phyloP scores from a whole-genome alignment of 345 rosid genomes.

The Anacardium occidentale region DNA sequence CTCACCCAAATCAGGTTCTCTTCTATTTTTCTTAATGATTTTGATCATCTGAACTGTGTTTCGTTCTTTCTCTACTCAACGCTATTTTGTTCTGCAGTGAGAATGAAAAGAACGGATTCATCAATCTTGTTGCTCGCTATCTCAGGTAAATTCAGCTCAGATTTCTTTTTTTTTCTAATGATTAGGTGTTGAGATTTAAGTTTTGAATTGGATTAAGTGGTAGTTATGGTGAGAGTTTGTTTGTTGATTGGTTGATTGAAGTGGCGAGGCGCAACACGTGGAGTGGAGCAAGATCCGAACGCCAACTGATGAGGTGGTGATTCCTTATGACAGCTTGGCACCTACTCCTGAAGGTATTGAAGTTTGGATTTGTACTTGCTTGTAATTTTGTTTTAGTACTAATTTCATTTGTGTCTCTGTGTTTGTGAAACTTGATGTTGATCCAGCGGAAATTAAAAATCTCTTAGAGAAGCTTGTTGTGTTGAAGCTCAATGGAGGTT shows the following conservation, averaged over 20 bases:
- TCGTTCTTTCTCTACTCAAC: conserved; percentile 13
- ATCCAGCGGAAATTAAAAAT: conserved; percentile 66
- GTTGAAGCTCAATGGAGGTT: conserved; percentile 95
- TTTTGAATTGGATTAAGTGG: neutral
- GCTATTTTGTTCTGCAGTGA: conserved; percentile 39
- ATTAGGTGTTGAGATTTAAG: neutral
- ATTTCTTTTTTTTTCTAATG: neutral
- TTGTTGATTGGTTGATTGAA: conserved; percentile 11
- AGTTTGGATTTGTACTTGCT: neutral
- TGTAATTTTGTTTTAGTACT: neutral
- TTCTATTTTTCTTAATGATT: no score
- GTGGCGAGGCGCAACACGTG: conserved; percentile 57
- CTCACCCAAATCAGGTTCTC: conserved; percentile 69
- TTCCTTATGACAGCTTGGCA: conserved; percentile 50
- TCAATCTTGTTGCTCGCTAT: conserved; percentile 82
- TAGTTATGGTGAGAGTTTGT: neutral
- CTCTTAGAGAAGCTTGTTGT: conserved; percentile 92
- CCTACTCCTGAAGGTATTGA: conserved; percentile 41
- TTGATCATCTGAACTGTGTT: conserved; percentile 31
- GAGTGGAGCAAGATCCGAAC: conserved; percentile 66
- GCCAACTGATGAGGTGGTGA: conserved; percentile 58
- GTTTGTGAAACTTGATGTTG: conserved; percentile 30
- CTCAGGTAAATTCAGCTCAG: conserved; percentile 48
- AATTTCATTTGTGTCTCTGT: neutral
- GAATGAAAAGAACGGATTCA: conserved; percentile 76